A percentile compares a stretch with the other conserved stretches of the same genome.
These are phyloP conservation scores for Lodderomyces pseudojiufengensis DNA, from an alignment of 1,139 yeast genomes.

Conservation along the genomic window DNA sequence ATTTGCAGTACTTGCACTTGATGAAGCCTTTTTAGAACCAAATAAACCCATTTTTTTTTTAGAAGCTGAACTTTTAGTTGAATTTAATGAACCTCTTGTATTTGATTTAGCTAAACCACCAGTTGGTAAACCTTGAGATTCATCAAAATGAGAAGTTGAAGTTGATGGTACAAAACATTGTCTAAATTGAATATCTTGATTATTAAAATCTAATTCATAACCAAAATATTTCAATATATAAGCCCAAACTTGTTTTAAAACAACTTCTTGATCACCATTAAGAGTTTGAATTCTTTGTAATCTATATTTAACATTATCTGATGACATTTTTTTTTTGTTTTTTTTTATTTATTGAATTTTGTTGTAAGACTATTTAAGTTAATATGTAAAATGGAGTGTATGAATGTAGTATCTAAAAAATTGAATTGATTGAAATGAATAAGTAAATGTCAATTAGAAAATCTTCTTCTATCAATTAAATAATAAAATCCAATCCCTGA, in stretches of 20 bases:
- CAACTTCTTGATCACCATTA: slow-evolving; percentile 38
- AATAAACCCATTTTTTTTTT: slow-evolving; percentile 22
- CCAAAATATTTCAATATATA: slow-evolving; percentile 36
- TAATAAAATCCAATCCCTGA: too few species aligned
- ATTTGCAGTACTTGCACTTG: slow-evolving; percentile 11
- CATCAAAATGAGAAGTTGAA: slow-evolving; percentile 19
- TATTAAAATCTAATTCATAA: slow-evolving; percentile 29
- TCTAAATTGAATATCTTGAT: slow-evolving; percentile 28
- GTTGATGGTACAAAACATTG: slow-evolving; percentile 37
- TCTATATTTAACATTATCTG: slow-evolving; percentile 19
- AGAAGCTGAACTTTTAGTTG: slow-evolving; percentile 20
- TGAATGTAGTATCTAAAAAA: too few species aligned
- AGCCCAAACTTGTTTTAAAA: slow-evolving; percentile 43
- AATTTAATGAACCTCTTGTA: slow-evolving; percentile 27
- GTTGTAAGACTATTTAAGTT: too few species aligned
- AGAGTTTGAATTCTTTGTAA: slow-evolving; percentile 44
- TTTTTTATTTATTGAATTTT: too few species aligned
- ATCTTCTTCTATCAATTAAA: too few species aligned
- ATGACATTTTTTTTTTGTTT: slow-evolving; percentile 7
- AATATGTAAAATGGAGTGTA: too few species aligned
- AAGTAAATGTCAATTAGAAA: too few species aligned
- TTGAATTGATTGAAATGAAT: too few species aligned
- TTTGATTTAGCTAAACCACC: slow-evolving; percentile 25
- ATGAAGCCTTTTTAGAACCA: slow-evolving; percentile 14
- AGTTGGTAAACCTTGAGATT: slow-evolving; percentile 16